Evolutionary conservation across 2,329 filamentous ascomycete species (phyloP).

Genomic region (Pseudogymnoascus sp.): DNA sequence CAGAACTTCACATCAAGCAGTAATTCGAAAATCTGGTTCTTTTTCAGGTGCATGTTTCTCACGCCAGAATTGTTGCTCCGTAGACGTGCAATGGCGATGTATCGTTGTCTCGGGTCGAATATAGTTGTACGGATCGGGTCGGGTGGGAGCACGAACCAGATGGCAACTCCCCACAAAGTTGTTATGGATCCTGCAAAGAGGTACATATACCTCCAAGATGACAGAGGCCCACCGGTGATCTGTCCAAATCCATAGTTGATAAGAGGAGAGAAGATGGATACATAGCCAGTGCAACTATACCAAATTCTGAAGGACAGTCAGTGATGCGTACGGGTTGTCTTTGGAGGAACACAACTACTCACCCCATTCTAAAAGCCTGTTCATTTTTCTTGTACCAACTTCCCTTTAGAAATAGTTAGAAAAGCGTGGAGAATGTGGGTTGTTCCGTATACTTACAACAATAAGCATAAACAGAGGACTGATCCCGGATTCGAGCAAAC

Average conservation of each 20-base stretch:
- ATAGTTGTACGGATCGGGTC: constrained; percentile 32
- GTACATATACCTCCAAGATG: constrained; percentile 36
- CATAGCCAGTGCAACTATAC: constrained; percentile 26
- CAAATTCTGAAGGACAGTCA: neutral
- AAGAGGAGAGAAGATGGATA: constrained; percentile 36
- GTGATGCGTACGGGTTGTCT: constrained; percentile 10
- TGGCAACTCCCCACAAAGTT: constrained; percentile 34
- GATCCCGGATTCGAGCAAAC: constrained; percentile 46
- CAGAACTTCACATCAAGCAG: constrained; percentile 15
- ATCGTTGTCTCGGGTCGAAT: constrained; percentile 12
- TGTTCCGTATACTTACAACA: constrained; percentile 24
- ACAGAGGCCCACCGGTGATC: constrained; percentile 29
- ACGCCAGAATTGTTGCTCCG: constrained; percentile 18
- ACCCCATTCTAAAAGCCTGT: constrained; percentile 35
- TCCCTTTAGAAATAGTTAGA: constrained; percentile 10
- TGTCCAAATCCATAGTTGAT: constrained; percentile 41
- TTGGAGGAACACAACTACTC: constrained; percentile 52
- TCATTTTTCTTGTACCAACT: constrained; percentile 35
- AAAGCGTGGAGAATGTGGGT: neutral
- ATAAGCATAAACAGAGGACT: constrained; percentile 50
- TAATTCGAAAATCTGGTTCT: constrained; percentile 14
- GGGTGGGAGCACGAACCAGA: constrained; percentile 33
- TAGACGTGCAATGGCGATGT: constrained; percentile 15
- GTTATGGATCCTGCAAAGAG: constrained; percentile 31
- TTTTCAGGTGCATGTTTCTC: constrained; percentile 15